Base-by-base conservation (phyloP, 345 rosid genomes). In the Excoecaria cochinchinensis region DNA sequence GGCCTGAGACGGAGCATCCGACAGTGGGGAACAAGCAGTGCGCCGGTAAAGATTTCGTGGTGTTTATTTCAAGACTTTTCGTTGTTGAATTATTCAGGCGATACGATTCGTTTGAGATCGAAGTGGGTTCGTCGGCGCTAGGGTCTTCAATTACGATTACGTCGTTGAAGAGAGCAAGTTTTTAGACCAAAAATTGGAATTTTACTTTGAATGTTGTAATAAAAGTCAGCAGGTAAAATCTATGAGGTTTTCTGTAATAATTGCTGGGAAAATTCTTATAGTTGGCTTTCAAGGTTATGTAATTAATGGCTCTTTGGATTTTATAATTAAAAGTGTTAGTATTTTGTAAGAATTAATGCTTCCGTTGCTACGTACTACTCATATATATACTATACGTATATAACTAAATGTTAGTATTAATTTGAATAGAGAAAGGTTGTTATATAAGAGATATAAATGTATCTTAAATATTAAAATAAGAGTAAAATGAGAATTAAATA, bases 41-140 rank as follows among this genome's bases (percentile, higher is more conserved):
- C 21, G 98, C 87, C 0, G 99, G 98, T 22, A 95, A 93, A 76
- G 93, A 93, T 74, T 91, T 95, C 40, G 98, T 95, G 17, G 90
- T 91, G 11, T 74, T 95, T 72, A 85, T 86, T 46, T 76, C 92
- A 3, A 85, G 98, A 80, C 84, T 95, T 72, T 78, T 95, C 15
- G 52, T 95, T 59, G 89, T 88, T 69, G 96, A 95, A 83, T 71
- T 95, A 53, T 95, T 93, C 81, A 84, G 86, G 77, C 84, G 98
- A 46, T 95, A 92, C 50, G 99, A 93, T 76, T 84, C 97, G 44
- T 92, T 95, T 58, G 96, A 87, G 6, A 82, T 90, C 25, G 89
- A 87, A 42, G 87, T 85, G 5, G 90, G 75, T 7, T 47, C 66
- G 78, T 82, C 97, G n/a, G 6, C 91, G 59, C 21, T 87, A 74